Conservation (phyloP, 768 basidiomycete genomes). For the Mycena chlorophos region DNA sequence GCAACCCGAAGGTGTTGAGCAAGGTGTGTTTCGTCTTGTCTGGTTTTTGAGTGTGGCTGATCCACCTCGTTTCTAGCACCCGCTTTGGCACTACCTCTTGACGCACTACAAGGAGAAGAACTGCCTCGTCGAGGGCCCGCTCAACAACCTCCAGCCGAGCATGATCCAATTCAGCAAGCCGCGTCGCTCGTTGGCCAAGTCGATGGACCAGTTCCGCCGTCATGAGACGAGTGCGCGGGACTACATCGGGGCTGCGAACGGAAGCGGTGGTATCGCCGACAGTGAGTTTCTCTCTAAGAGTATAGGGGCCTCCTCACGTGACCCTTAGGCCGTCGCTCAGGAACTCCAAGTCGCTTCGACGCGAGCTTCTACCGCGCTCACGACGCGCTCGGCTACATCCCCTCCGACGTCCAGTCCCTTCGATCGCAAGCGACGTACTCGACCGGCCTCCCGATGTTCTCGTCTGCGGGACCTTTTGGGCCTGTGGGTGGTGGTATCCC, state of each 20-base stretch:
- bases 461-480: constrained; percentile 67
- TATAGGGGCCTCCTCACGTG: constrained; percentile 3
- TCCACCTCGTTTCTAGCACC: constrained; percentile 62
- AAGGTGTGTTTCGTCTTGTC: constrained; percentile 59
- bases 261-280: constrained; percentile 45
- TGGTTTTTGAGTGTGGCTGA: constrained; percentile 5
- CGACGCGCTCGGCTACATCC: constrained; percentile 91
- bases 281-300: constrained; percentile 39
- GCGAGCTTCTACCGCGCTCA: constrained; percentile 94
- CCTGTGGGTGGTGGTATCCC: constrained; percentile 50
- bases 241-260: constrained; percentile 47
- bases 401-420: constrained; percentile 92
- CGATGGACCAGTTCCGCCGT: constrained; percentile 90
- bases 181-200: constrained; percentile 81
- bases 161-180: constrained; percentile 99
- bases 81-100: constrained; percentile 96
- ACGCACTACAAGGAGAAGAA: constrained; percentile 98
- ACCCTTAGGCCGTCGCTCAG: constrained; percentile 63
- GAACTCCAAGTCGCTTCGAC: constrained; percentile 93
- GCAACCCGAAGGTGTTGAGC: constrained; percentile 99
- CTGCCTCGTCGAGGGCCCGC: constrained; percentile 91
- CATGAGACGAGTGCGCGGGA: constrained; percentile 92
- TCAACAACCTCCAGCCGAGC: constrained; percentile 93
- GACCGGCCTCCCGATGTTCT: constrained; percentile 86
- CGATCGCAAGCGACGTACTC: constrained; percentile 96